Evolutionary conservation across 2,329 filamentous ascomycete species (phyloP).

Genomic region (Hypoxylon sp.): DNA sequence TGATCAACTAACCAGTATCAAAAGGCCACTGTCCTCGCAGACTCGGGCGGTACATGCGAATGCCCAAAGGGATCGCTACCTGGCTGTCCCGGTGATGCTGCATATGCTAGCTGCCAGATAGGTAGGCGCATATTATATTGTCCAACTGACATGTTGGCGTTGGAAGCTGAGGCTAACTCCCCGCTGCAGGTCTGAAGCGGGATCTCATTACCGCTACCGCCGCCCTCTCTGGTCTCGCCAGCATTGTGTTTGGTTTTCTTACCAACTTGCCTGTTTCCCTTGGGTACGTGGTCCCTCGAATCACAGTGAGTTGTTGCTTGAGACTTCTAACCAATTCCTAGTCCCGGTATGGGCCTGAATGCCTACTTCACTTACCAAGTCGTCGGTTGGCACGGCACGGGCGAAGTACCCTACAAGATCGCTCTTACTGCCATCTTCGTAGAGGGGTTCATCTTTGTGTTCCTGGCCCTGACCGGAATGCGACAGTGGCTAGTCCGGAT

Average conservation of each 20-base stretch:
- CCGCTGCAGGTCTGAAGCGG: conserved; percentile 65
- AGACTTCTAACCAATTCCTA: conserved; percentile 41
- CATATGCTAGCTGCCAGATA: conserved; percentile 57
- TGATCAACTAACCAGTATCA: conserved; percentile 5
- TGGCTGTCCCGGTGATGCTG: conserved; percentile 57
- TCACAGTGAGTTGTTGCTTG: neutral
- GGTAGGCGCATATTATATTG: conserved; percentile 47
- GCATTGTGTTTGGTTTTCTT: conserved; percentile 79
- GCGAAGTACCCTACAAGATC: conserved; percentile 64
- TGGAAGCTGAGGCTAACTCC: conserved; percentile 13
- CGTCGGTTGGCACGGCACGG: conserved; percentile 66
- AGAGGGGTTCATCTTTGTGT: conserved; percentile 70
- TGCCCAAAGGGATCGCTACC: conserved; percentile 59
- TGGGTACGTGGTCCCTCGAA: conserved; percentile 63
- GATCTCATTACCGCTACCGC: conserved; percentile 85
- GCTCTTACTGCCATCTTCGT: conserved; percentile 71
- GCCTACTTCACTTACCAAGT: conserved; percentile 74
- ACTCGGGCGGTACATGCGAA: conserved; percentile 79
- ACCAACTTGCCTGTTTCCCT: conserved; percentile 82
- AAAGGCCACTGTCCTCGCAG: conserved; percentile 74
- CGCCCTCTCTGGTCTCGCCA: conserved; percentile 77
- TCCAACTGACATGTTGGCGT: neutral
- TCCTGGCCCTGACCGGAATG: conserved; percentile 71
- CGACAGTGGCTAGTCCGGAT: conserved; percentile 75
- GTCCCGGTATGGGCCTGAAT: conserved; percentile 72